phyloP scores from a whole-genome alignment of 2,329 filamentous ascomycete species.

The Hymenoscyphus linearis region DNA sequence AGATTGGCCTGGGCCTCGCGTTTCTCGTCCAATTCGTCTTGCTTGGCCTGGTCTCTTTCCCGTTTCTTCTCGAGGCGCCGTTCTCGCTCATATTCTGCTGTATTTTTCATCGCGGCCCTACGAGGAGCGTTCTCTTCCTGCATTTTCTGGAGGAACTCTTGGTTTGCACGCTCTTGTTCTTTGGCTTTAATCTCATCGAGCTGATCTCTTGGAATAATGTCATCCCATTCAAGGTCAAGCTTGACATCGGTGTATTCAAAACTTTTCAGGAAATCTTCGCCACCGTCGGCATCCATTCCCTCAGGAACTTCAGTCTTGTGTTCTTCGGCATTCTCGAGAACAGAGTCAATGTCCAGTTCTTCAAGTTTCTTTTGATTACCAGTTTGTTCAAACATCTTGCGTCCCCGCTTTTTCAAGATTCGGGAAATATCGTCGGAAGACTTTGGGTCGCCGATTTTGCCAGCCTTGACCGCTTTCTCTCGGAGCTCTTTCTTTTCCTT shows the following conservation, averaged over 20 bases:
- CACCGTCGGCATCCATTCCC: constrained; percentile 89
- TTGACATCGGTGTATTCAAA: constrained; percentile 97
- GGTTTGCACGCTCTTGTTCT: constrained; percentile 78
- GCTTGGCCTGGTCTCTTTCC: constrained; percentile 60
- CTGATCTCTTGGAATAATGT: constrained; percentile 93
- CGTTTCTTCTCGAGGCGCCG: constrained; percentile 62
- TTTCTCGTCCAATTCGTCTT: constrained; percentile 58
- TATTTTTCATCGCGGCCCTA: constrained; percentile 57
- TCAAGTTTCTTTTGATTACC: constrained; percentile 95
- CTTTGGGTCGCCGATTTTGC: constrained; percentile 73
- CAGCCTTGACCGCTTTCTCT: constrained; percentile 73
- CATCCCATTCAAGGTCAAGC: constrained; percentile 94
- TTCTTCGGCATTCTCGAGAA: constrained; percentile 93
- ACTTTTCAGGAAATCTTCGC: constrained; percentile 87
- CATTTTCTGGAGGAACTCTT: constrained; percentile 74
- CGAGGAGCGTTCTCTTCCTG: constrained; percentile 83
- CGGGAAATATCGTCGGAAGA: constrained; percentile 93
- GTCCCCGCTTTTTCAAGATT: constrained; percentile 95
- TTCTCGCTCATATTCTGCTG: constrained; percentile 54
- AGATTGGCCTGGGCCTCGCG: constrained; percentile 70
- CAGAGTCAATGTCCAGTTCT: constrained; percentile 94
- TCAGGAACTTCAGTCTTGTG: constrained; percentile 95
- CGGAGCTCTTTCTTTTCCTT: constrained; percentile 75
- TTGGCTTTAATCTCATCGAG: constrained; percentile 85
- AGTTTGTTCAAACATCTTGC: constrained; percentile 97